phyloP scores from a whole-genome alignment of 306 rosid species.

The Begonia masoniana region DNA sequence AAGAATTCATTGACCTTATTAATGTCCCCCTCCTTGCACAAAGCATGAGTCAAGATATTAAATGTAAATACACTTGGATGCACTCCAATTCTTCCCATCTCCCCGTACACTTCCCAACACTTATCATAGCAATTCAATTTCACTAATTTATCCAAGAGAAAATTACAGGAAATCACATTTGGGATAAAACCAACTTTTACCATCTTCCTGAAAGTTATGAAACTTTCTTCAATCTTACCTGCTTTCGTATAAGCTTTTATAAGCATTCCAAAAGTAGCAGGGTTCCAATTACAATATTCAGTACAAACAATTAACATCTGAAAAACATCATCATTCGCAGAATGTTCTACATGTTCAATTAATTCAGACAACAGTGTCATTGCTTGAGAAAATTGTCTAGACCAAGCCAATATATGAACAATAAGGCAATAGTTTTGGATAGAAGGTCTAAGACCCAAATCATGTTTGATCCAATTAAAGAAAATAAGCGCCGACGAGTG shows the following conservation, averaged over 20 bases:
- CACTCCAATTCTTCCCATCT: slow-evolving; percentile 72
- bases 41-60: slow-evolving; percentile 60
- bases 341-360: slow-evolving; percentile 27
- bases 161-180: slow-evolving; percentile 53
- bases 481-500: slow-evolving; percentile 46
- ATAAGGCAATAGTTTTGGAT: slow-evolving; percentile 46
- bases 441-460: slow-evolving; percentile 32
- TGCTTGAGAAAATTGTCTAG: slow-evolving; percentile 36
- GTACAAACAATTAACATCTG: slow-evolving; percentile 27
- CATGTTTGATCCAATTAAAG: slow-evolving; percentile 66
- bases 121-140: slow-evolving; percentile 31
- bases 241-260: slow-evolving; percentile 67
- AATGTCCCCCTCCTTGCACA: slow-evolving; percentile 53
- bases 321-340: slow-evolving; percentile 33
- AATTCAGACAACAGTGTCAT: slow-evolving; percentile 54
- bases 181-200: slow-evolving; percentile 50
- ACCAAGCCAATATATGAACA: slow-evolving; percentile 57
- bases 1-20: slow-evolving; percentile 61
- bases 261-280: slow-evolving; percentile 59
- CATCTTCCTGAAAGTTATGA: slow-evolving; percentile 40
- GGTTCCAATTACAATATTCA: slow-evolving; percentile 78
- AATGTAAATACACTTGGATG: slow-evolving; percentile 67
- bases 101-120: slow-evolving; percentile 80
- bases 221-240: slow-evolving; percentile 53
- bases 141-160: slow-evolving; percentile 46